Conservation (phyloP, 2,329 filamentous ascomycete species). For the Aspergillus pseudotamarii region DNA sequence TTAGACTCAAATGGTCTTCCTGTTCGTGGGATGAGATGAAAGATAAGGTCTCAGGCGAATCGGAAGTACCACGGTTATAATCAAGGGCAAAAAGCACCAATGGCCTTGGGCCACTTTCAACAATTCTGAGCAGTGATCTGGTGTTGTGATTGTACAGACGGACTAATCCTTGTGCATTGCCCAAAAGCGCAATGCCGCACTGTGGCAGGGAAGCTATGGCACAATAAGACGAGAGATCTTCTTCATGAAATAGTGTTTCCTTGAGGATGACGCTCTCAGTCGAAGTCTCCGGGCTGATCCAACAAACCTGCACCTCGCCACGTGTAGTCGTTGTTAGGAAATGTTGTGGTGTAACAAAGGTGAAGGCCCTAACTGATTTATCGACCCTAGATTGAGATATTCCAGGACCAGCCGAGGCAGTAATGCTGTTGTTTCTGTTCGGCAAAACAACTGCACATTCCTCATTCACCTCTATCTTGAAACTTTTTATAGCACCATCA, state of each 20-base stretch:
- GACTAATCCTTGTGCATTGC: conserved; percentile 35
- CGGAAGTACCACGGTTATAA: conserved; percentile 10
- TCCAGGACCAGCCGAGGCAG: conserved; percentile 11
- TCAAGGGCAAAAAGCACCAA: conserved; percentile 33
- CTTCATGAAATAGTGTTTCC: conserved; percentile 31
- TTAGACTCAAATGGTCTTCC: conserved; percentile 32
- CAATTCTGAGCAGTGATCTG: conserved; percentile 30
- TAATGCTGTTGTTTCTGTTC: conserved; percentile 20
- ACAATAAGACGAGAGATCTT: conserved; percentile 35
- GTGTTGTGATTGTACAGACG: conserved; percentile 38
- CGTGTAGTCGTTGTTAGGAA: conserved; percentile 34
- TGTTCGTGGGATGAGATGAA: conserved; percentile 33
- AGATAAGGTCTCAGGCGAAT: conserved; percentile 17
- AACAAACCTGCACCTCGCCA: conserved; percentile 39
- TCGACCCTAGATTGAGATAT: conserved; percentile 16
- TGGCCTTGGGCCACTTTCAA: conserved; percentile 30
- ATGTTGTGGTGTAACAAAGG: conserved; percentile 37
- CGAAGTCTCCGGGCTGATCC: conserved; percentile 16
- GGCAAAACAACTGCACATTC: conserved; percentile 13
- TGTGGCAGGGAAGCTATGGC: conserved; percentile 34
- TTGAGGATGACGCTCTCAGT: conserved; percentile 12
- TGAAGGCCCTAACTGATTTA: conserved; percentile 31
- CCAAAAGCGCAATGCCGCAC: conserved; percentile 38
- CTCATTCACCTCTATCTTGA: conserved; percentile 25
- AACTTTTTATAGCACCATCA: conserved; percentile 65